phyloP scores from a whole-genome alignment of 805 yeast genomes.

The Metschnikowia sp. region DNA sequence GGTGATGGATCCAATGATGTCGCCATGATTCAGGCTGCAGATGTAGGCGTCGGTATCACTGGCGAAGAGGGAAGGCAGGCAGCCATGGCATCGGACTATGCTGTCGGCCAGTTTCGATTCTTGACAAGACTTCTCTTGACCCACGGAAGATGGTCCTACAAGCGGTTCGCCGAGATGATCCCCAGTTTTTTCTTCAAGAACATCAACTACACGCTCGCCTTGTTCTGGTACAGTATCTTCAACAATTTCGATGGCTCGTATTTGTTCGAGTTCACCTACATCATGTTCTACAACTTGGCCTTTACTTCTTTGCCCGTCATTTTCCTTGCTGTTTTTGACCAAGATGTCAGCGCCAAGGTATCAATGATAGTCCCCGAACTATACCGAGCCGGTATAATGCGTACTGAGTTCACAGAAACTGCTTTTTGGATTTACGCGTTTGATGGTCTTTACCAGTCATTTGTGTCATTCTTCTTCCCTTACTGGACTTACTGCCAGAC shows the following conservation, averaged over 20 bases:
- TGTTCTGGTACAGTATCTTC: slow-evolving; percentile 75
- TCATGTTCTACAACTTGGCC: slow-evolving; percentile 76
- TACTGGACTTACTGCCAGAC: slow-evolving; percentile 49
- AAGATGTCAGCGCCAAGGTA: slow-evolving; percentile 66
- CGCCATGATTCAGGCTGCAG: slow-evolving; percentile 84
- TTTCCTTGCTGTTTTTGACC: slow-evolving; percentile 68
- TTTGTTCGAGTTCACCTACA: slow-evolving; percentile 70
- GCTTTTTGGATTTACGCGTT: slow-evolving; percentile 60
- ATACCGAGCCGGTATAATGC: slow-evolving; percentile 62
- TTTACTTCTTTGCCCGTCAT: slow-evolving; percentile 80
- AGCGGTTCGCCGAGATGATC: slow-evolving; percentile 70
- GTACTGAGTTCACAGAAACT: slow-evolving; percentile 57
- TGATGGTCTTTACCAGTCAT: slow-evolving; percentile 73
- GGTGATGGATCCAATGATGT: slow-evolving; percentile 90
- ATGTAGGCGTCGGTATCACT: slow-evolving; percentile 82
- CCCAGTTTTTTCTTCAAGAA: slow-evolving; percentile 79
- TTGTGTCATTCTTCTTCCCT: slow-evolving; percentile 64
- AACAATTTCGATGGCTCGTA: slow-evolving; percentile 72
- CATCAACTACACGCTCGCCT: slow-evolving; percentile 65
- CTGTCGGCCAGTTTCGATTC: slow-evolving; percentile 74
- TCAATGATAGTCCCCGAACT: slow-evolving; percentile 68
- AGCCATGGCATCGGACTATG: slow-evolving; percentile 82
- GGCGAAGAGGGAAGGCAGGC: slow-evolving; percentile 89
- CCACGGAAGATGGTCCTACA: slow-evolving; percentile 84
- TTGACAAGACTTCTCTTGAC: slow-evolving; percentile 62